These are phyloP conservation scores for Boletus huronensis DNA, from an alignment of 768 basidiomycete species.

Conservation along the genomic window DNA sequence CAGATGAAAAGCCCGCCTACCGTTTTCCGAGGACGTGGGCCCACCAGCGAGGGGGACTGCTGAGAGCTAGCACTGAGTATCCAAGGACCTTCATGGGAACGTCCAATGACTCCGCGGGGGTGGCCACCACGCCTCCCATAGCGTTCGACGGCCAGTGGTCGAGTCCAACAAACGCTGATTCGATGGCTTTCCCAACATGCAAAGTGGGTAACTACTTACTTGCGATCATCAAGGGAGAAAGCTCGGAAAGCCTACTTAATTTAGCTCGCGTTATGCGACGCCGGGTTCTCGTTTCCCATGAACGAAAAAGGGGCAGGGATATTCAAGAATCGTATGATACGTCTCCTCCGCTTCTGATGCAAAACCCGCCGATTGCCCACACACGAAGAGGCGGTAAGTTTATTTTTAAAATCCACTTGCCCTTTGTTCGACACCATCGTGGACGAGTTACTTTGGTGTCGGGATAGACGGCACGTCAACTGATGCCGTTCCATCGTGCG, in stretches of 20 bases:
- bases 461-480: neutral
- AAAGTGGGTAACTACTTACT: neutral
- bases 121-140: neutral
- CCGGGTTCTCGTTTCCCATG: neutral
- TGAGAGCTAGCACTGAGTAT: neutral
- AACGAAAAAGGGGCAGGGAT: neutral
- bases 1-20: neutral
- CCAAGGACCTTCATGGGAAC: neutral
- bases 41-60: neutral
- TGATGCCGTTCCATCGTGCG: neutral
- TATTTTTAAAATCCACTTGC: neutral
- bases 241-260: neutral
- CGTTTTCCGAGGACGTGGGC: neutral
- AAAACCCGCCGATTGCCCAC: neutral
- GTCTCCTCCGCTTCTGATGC: neutral
- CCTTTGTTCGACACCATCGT: neutral
- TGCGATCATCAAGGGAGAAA: conserved; percentile 19
- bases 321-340: neutral
- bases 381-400: neutral
- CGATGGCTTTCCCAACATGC: neutral
- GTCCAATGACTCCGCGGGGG: neutral
- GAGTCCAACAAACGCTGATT: neutral
- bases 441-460: neutral
- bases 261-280: conserved; percentile 3
- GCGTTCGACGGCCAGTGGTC: neutral